Evolutionary conservation across 106 monocot species (phyloP), one percentile per base, ranked within the genome.

Genomic region (Vanilla planifolia): DNA sequence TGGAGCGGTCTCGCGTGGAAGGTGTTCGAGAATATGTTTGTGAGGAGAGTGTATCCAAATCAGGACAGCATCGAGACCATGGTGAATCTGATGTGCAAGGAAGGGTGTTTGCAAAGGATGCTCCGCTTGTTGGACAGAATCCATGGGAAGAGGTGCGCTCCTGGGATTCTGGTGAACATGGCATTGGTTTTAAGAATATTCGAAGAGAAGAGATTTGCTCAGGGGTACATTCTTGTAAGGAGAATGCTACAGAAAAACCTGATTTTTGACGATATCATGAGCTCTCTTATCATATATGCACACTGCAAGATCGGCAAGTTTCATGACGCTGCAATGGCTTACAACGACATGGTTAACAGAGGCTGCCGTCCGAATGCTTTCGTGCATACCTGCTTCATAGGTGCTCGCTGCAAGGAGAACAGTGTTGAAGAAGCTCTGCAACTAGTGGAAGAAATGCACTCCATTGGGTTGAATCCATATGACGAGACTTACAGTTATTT

Each of bases 171-270:
- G 17, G 84, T 81, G 33, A 79, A 81, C 34, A 51, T 67, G 15
- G 43, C 76, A 7, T 37, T 87, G 51, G 42, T 55, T 1, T 58
- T 87, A 2, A 69, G 76, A 48, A 88, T 96, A 0, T 58, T 90
- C 2, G 71, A 79, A 36, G 81, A 87, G 16, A 43, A 57, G 6
- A 76, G 84, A 48, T 23, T 71, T 30, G 96, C 84, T 21, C 65
- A 84, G 13, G 86, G 65, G 29, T 55, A 81, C 4, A 30, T 91
- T 21, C 62, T 91, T 65, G 33, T 87, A 27, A 91, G 71, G 64
- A 90, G 87, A 60, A 61, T 87, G 75, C 29, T 84, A 60, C 83
- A 87, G 64, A 96, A 77, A 69, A 86, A 84, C 51, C 48, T 91
- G 63, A 64, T 84, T 7, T 65, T 75, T 10, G 84, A 86, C 34